A percentile compares a stretch with the other conserved stretches of the same genome.
These are phyloP conservation scores for Solanum hybrid DNA, from an alignment of 305 asterid species.

Conservation along the genomic window DNA sequence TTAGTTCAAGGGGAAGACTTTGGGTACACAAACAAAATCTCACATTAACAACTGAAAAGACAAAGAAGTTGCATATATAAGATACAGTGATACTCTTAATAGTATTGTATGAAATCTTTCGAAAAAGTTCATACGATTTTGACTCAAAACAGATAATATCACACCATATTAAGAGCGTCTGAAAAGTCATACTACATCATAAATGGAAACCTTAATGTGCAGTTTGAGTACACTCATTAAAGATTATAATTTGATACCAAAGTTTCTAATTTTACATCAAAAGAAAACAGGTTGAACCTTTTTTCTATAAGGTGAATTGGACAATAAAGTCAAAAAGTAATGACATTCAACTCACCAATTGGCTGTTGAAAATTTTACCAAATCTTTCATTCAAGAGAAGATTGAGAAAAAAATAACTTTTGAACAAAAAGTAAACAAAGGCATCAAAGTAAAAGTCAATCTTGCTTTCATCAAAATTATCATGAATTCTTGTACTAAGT, in stretches of 20 bases:
- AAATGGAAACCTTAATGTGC: not conserved
- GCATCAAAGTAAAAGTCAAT: not conserved
- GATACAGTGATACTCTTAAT: not conserved
- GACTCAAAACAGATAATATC: not conserved
- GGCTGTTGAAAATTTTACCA: not conserved
- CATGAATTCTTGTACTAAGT: not conserved
- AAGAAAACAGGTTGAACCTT: not conserved
- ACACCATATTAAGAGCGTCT: rapidly evolving
- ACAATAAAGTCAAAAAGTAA: not conserved
- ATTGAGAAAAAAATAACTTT: not conserved
- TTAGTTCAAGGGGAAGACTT: not conserved
- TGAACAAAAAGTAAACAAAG: not conserved
- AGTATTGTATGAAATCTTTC: rapidly evolving
- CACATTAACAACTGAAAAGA: not conserved
- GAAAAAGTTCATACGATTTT: rapidly evolving
- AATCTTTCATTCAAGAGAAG: not conserved
- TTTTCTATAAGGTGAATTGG: not conserved
- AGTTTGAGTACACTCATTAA: not conserved
- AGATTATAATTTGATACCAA: not conserved
- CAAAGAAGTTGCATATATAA: not conserved
- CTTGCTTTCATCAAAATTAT: not conserved
- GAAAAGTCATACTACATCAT: not conserved
- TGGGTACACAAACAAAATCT: not conserved
- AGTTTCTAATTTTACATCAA: not conserved
- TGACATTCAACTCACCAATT: not conserved